A percentile compares a stretch with the other conserved stretches of the same genome.
These are phyloP conservation scores for Polyplosphaeria fusca DNA, from an alignment of 495 filamentous ascomycete species.

Conservation along the genomic window DNA sequence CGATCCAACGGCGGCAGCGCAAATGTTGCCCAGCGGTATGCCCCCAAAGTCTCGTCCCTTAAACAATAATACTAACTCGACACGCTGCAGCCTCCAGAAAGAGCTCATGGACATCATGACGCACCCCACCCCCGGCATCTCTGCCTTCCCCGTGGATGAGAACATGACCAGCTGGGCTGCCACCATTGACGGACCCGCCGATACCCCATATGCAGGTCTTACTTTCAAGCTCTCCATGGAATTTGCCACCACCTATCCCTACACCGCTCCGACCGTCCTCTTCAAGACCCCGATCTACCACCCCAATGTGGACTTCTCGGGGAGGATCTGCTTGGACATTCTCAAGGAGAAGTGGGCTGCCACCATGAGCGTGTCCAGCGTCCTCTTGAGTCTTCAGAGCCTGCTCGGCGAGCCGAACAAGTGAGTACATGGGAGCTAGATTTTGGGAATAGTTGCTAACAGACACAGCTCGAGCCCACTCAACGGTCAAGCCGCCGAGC, in stretches of 20 bases:
- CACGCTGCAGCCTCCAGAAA: constrained; percentile 70
- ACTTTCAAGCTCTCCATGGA: constrained; percentile 91
- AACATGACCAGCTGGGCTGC: constrained; percentile 90
- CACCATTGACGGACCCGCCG: constrained; percentile 86
- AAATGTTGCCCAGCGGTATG: constrained; percentile 28
- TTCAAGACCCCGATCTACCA: constrained; percentile 49
- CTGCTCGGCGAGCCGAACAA: constrained; percentile 97
- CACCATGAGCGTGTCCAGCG: constrained; percentile 90
- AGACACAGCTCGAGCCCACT: constrained; percentile 75
- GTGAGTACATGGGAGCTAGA: constrained; percentile 51
- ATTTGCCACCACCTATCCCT: constrained; percentile 91
- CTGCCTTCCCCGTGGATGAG: constrained; percentile 90
- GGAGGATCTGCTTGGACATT: constrained; percentile 68
- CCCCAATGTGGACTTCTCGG: constrained; percentile 45
- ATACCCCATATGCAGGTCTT: constrained; percentile 84
- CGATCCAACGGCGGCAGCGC: constrained; percentile 12
- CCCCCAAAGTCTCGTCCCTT: not conserved
- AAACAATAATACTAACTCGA: not conserved
- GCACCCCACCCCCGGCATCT: constrained; percentile 85
- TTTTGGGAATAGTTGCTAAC: not conserved
- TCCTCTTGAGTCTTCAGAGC: constrained; percentile 90
- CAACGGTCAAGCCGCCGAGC: constrained; percentile 91
- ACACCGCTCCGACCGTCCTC: constrained; percentile 84
- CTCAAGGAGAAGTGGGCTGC: constrained; percentile 97
- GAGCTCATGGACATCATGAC: constrained; percentile 99